phyloP scores from a whole-genome alignment of 2,329 filamentous ascomycete genomes.

The Penicillium decumbens region DNA sequence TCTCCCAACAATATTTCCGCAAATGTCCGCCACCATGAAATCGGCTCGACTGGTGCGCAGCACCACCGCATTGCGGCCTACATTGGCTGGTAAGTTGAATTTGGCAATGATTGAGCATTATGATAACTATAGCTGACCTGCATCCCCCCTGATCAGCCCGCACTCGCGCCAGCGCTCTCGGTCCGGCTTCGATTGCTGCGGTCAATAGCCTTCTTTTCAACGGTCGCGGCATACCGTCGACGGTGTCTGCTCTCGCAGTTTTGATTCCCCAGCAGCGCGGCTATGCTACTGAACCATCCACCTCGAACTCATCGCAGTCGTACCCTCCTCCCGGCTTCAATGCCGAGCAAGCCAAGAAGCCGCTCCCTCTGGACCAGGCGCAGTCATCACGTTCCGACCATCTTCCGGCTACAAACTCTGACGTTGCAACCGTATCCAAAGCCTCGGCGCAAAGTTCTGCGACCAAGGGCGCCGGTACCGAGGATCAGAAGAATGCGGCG shows the following conservation, averaged over 20 bases:
- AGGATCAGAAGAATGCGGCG: constrained; percentile 54
- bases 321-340: constrained; percentile 87
- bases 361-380: constrained; percentile 57
- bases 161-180: constrained; percentile 30
- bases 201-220: constrained; percentile 33
- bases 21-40: constrained; percentile 39
- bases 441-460: constrained; percentile 58
- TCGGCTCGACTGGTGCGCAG: constrained; percentile 38
- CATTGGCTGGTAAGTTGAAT: constrained; percentile 26
- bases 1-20: constrained; percentile 27
- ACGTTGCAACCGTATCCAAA: constrained; percentile 39
- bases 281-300: constrained; percentile 56
- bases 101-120: not conserved
- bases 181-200: constrained; percentile 26
- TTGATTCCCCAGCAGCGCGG: constrained; percentile 50
- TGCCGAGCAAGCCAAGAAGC: constrained; percentile 81
- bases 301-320: constrained; percentile 46
- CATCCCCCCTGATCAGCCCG: constrained; percentile 24
- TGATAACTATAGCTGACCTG: constrained; percentile 2
- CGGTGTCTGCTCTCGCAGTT: constrained; percentile 55
- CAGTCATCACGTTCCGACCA: constrained; percentile 19
- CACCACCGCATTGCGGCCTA: constrained; percentile 30
- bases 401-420: constrained; percentile 1
- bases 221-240: constrained; percentile 43
- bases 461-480: constrained; percentile 51